Conservation (phyloP, 2,329 filamentous ascomycete species). For the Leptographium lundbergii region DNA sequence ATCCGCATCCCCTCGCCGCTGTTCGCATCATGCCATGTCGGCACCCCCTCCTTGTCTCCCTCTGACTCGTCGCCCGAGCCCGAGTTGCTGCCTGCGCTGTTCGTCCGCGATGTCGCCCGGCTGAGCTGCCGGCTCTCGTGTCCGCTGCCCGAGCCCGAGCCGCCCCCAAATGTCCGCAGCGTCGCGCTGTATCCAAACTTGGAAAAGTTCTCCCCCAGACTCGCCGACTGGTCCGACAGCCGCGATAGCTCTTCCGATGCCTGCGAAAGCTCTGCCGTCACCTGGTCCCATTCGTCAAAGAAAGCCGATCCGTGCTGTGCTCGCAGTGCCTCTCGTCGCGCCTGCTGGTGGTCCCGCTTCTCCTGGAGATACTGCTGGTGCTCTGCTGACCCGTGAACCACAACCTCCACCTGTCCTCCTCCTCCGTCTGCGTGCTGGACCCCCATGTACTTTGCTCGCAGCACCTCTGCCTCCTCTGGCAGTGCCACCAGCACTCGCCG, state of each 20-base stretch:
- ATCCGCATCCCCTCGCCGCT: constrained; percentile 37
- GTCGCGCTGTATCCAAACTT: constrained; percentile 51
- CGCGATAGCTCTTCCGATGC: constrained; percentile 40
- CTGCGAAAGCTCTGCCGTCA: constrained; percentile 37
- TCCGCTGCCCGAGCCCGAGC: constrained; percentile 15
- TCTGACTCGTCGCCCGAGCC: constrained; percentile 11
- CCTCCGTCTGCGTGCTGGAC: constrained; percentile 7
- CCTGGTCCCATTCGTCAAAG: constrained; percentile 41
- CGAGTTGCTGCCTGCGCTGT: constrained; percentile 12
- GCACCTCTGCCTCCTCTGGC: constrained; percentile 38
- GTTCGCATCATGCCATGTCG: constrained; percentile 13
- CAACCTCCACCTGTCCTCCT: constrained; percentile 34
- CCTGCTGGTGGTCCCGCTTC: constrained; percentile 40
- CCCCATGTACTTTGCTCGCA: constrained; percentile 29
- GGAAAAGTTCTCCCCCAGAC: constrained; percentile 47
- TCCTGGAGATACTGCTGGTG: constrained; percentile 32
- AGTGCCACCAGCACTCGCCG: constrained; percentile 42
- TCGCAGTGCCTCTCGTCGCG: constrained; percentile 30
- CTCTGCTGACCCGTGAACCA: constrained; percentile 42
- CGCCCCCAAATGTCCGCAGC: constrained; percentile 30
- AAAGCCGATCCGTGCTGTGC: constrained; percentile 34
- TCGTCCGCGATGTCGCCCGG: not conserved
- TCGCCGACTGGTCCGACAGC: constrained; percentile 31
- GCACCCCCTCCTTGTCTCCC: constrained; percentile 5
- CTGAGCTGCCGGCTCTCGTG: not conserved